phyloP scores from a whole-genome alignment of 2,329 filamentous ascomycete genomes.

The Malbranchea zuffiana region DNA sequence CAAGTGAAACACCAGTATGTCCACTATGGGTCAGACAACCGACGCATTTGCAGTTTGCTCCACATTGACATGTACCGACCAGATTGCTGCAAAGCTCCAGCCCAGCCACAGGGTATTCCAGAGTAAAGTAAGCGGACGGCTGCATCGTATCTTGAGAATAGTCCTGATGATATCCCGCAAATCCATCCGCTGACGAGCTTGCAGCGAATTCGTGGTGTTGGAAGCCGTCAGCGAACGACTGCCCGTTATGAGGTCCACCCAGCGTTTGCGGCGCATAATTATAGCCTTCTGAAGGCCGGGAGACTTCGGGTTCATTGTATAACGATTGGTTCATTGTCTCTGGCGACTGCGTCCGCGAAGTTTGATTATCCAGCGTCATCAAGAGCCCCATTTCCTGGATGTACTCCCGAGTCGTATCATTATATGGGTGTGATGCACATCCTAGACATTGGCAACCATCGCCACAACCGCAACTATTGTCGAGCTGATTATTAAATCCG shows the following conservation, averaged over 20 bases:
- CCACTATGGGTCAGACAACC: constrained; percentile 44
- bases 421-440: constrained; percentile 38
- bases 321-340: constrained; percentile 18
- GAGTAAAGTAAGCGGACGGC: constrained; percentile 33
- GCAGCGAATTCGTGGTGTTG: constrained; percentile 13
- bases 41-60: constrained; percentile 42
- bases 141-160: constrained; percentile 27
- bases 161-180: constrained; percentile 7
- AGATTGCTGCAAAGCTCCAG: constrained; percentile 36
- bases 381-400: constrained; percentile 38
- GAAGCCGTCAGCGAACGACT: too few species aligned
- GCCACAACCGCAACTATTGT: constrained; percentile 34
- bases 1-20: constrained; percentile 36
- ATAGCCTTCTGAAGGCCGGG: constrained; percentile 1
- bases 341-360: constrained; percentile 10
- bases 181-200: constrained; percentile 14
- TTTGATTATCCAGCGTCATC: constrained; percentile 27
- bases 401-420: constrained; percentile 35
- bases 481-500: constrained; percentile 14
- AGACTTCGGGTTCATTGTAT: constrained; percentile 17
- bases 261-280: not conserved
- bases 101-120: constrained; percentile 31
- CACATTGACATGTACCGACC: constrained; percentile 43
- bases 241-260: not conserved
- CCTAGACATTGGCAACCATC: constrained; percentile 38